Conservation (phyloP, 2,329 filamentous ascomycete genomes). For the Nigrospora sphaerica region DNA sequence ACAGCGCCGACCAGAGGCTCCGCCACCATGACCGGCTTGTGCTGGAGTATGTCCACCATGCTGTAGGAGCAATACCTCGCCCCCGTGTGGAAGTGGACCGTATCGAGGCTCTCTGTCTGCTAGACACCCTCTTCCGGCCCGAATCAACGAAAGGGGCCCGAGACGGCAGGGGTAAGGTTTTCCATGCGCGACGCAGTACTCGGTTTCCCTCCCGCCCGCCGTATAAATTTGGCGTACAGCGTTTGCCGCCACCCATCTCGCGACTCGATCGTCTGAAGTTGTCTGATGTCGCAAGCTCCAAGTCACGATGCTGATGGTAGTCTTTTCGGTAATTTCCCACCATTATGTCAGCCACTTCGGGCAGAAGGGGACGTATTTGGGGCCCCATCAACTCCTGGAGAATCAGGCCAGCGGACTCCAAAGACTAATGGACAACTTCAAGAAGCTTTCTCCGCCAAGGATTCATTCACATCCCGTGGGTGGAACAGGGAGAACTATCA, state of each 20-base stretch:
- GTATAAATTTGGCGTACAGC: neutral
- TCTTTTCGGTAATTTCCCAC: slow-evolving; percentile 11
- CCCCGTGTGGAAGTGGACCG: slow-evolving; percentile 12
- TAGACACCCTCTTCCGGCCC: slow-evolving; percentile 14
- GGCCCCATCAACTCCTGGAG: too few relatives aligned
- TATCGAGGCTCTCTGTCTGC: slow-evolving; percentile 12
- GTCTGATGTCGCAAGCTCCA: slow-evolving; percentile 13
- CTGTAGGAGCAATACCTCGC: slow-evolving; percentile 17
- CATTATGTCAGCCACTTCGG: too few relatives aligned
- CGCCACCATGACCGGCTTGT: slow-evolving; percentile 6
- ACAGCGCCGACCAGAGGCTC: slow-evolving; percentile 6
- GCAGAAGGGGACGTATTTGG: too few relatives aligned
- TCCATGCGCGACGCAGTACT: slow-evolving; percentile 12
- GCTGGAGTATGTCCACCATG: slow-evolving; percentile 12
- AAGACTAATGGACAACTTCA: too few relatives aligned
- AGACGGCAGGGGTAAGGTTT: slow-evolving; percentile 18
- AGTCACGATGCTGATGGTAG: slow-evolving; percentile 15
- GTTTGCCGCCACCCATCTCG: neutral
- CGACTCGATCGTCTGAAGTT: neutral
- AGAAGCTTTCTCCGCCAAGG: too few relatives aligned
- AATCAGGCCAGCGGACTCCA: too few relatives aligned
- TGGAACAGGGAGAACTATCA: too few relatives aligned
- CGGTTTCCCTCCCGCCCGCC: slow-evolving; percentile 6
- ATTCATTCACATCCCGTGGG: too few relatives aligned
- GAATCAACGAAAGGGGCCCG: slow-evolving; percentile 11